Evolutionary conservation across 257 asterid species (phyloP).

Genomic region (Handroanthus guayacan): DNA sequence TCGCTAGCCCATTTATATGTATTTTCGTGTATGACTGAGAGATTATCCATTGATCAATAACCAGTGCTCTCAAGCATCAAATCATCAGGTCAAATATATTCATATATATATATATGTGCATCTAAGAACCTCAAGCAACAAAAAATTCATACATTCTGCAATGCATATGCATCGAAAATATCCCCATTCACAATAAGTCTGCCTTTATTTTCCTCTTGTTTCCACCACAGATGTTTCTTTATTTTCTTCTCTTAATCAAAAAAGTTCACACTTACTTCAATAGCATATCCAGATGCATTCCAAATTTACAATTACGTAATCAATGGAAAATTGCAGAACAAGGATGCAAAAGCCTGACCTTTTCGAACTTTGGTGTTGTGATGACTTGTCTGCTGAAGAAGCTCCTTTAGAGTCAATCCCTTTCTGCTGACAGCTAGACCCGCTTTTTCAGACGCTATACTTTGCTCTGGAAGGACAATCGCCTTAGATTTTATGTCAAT

Average conservation of each 20-base stretch:
- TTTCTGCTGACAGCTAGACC: slow-evolving; percentile 87
- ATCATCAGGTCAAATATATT: background rate
- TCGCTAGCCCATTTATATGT: background rate
- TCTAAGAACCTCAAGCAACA: background rate
- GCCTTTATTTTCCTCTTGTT: slow-evolving; percentile 1
- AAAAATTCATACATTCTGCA: background rate
- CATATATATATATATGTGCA: background rate
- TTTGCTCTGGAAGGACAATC: slow-evolving; percentile 91
- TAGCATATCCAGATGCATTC: background rate
- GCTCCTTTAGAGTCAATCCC: slow-evolving; percentile 93
- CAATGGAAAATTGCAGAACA: background rate
- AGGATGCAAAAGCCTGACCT: slow-evolving; percentile 48
- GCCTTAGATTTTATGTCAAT: slow-evolving; percentile 85
- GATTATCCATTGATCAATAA: background rate
- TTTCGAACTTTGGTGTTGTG: slow-evolving; percentile 90
- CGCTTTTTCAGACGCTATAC: slow-evolving; percentile 76
- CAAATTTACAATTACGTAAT: background rate
- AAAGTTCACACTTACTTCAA: background rate
- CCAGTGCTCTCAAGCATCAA: background rate
- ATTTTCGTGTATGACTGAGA: slow-evolving; percentile 1
- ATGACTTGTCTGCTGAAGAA: slow-evolving; percentile 93
- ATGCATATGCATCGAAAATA: background rate
- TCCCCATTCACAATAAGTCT: background rate
- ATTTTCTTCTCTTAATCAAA: slow-evolving; percentile 3
- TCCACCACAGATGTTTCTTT: background rate